Evolutionary conservation across 495 filamentous ascomycete genomes (phyloP), one percentile per base, ranked within the genome.

Genomic region (Arthonia radiata): DNA sequence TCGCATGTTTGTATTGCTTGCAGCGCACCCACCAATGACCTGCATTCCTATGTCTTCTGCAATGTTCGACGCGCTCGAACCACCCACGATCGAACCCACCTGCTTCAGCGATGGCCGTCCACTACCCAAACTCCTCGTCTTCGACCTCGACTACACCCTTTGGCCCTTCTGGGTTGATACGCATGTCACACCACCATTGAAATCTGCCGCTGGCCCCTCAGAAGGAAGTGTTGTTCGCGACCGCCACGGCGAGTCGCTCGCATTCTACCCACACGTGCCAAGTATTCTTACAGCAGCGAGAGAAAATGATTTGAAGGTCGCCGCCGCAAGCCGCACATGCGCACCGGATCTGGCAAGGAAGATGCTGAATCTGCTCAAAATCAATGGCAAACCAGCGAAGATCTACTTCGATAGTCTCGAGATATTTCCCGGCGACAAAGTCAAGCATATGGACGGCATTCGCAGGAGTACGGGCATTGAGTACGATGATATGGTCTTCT

Each of bases 81-180:
- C n/a, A n/a, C n/a, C n/a, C n/a, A n/a, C n/a, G n/a, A n/a, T n/a
- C n/a, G n/a, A n/a, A n/a, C n/a, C n/a, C n/a, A n/a, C n/a, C n/a
- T n/a, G n/a, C 13, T 68, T 91, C 43, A 61, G 49, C 26, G 82
- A 97, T 47, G 67, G 67, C 30, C 61, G 65, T 0, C 74, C 79
- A 1, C 66, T 97, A 2, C 86, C 86, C 1, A 77, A 71, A 35
- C 50, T 89, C 33, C 61, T 97, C 34, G 71, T 74, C 31, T 90
- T 97, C 50, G 86, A 97, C 46, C 61, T 93, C 27, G 86, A 97
- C 56, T 93, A 91, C 55, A 97, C 86, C 0, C 58, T 97, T 1
- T 93, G 86, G 86, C 79, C 81, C 3, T 91, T 90, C 55, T 97
- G 83, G 81, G 69, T 80, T 2, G 86, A 93, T 53, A 91, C 80